Evolutionary conservation across 1,139 yeast species (phyloP), one percentile per base, ranked within the genome.

Genomic region (Citeromyces hawaiiensis): DNA sequence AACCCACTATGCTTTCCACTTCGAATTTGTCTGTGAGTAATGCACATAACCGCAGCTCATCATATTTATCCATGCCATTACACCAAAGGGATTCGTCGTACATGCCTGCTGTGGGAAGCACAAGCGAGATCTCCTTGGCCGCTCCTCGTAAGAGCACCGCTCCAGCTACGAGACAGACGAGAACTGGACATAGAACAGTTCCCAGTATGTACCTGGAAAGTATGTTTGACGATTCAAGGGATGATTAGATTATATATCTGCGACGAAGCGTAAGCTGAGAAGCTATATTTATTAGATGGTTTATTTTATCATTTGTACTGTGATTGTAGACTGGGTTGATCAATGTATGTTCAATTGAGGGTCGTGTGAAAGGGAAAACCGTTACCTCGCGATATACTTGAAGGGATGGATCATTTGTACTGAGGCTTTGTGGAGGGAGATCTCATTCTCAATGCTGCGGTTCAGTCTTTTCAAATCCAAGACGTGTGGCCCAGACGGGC

Each of bases 171-270:
- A 23, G 27, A 23, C 27, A 34, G 17, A 18, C 25, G 36, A 34
- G 23, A 9, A 23, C 21, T 18, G 36, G 33, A 2, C 41, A 36
- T 25, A 36, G 36, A 21, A 36, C 36, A 11, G 27, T 39, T 16
- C 41, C 41, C 4, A 31, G 37, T 4, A 23, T 39, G 36, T 31
- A 36, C 30, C 36, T 39, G 10, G 41, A 39, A 15, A 30, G 34
- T 10, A n/a, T 39, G 38, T 14, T 39, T 14, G 40, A 33, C 13
- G 40, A 36, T 18, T 36, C 18, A 11, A 29, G 32, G 11, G 27
- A 23, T 10, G 21, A 34, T 15, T 35, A 25, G 18, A 18, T 36
- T 38, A 7, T 10, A n/a, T 19, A 19, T 19, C 7, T 5, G 21
- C 21, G 21, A 19, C 21, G 21, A 19, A 19, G 21, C 21, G 21